Base-by-base conservation (phyloP, 805 yeast species). In the Candida ascalaphidarum region DNA sequence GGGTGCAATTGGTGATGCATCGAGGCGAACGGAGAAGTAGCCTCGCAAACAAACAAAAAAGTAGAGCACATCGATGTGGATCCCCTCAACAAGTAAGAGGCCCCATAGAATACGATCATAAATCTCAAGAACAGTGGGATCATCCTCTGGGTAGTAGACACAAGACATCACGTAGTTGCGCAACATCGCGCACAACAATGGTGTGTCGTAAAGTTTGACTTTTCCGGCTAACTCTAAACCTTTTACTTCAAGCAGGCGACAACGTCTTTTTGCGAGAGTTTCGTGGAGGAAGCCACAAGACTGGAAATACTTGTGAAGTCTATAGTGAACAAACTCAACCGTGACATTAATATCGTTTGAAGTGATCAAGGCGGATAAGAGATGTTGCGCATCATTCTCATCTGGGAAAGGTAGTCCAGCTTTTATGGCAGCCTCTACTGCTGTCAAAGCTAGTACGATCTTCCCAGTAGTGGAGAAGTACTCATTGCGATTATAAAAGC, bases 61-160 rank as follows among this genome's bases (percentile, higher is more conserved):
- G 63, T 66, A 59, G 12, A 71, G 36, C 3, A 58, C 43, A 24
- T 53, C 58, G 7, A 67, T 15, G 32, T 64, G 68, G 16, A 60
- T 41, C 1, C 66, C 69, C 11, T 76, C 76, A 32, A 52, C 56
- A 24, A 69, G 36, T 6, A 65, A 22, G 7, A 69, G 33, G 0
- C 67, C 68, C 53, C 65, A 59, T 1, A 68, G 29, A 1, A 71
- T 50, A 17, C 57, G 50, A 23, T 63, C 58, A 27, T 60, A 55
- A 4, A 66, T 38, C 2, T 29, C 23, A 3, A 52, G 28, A 3
- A 52, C 40, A 1, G 45, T 30, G 1, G 67, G 58, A 40, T 69
- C 71, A 32, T 65, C 72, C 1, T 37, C 31, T 2, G 48, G 36
- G 32, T 46, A 53, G 23, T 41, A 29, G 4, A 56, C 36, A 4